These are phyloP conservation scores for Metschnikowia continentalis DNA, from an alignment of 805 yeast species.

Conservation along the genomic window DNA sequence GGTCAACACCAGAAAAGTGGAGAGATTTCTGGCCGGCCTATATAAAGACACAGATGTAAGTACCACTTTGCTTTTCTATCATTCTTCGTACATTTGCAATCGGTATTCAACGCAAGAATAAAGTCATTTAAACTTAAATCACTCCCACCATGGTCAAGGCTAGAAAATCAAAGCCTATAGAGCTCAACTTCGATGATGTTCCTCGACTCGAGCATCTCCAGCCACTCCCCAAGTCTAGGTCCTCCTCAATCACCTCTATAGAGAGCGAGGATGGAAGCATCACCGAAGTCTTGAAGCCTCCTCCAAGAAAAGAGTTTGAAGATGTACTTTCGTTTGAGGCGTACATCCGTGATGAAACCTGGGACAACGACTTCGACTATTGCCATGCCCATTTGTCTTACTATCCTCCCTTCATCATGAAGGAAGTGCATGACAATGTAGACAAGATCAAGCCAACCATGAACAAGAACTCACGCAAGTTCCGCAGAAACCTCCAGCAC, in stretches of 20 bases:
- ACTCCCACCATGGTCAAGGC: conserved; percentile 20
- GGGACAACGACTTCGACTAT: conserved; percentile 71
- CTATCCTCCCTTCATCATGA: conserved; percentile 69
- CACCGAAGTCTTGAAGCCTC: conserved; percentile 31
- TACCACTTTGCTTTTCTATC: too few species aligned
- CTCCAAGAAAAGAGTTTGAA: conserved; percentile 51
- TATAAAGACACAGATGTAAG: neutral
- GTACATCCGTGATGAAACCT: conserved; percentile 64
- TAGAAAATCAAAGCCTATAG: conserved; percentile 21
- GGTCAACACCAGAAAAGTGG: neutral
- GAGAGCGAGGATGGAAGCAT: conserved; percentile 31
- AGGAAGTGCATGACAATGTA: conserved; percentile 62
- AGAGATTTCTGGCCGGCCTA: neutral
- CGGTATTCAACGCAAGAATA: too few species aligned
- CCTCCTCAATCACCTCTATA: conserved; percentile 35
- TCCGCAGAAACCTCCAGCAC: conserved; percentile 69
- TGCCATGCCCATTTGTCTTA: conserved; percentile 63
- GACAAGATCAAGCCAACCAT: conserved; percentile 69
- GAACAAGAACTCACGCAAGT: conserved; percentile 68
- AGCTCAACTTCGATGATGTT: conserved; percentile 35
- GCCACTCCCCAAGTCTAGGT: conserved; percentile 36
- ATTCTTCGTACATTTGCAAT: too few species aligned
- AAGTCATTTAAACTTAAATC: neutral
- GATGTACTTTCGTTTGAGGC: conserved; percentile 59
- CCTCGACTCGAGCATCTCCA: conserved; percentile 36